These are phyloP conservation scores for Alternaria alternata DNA, from an alignment of 2,329 filamentous ascomycete species.

Conservation along the genomic window DNA sequence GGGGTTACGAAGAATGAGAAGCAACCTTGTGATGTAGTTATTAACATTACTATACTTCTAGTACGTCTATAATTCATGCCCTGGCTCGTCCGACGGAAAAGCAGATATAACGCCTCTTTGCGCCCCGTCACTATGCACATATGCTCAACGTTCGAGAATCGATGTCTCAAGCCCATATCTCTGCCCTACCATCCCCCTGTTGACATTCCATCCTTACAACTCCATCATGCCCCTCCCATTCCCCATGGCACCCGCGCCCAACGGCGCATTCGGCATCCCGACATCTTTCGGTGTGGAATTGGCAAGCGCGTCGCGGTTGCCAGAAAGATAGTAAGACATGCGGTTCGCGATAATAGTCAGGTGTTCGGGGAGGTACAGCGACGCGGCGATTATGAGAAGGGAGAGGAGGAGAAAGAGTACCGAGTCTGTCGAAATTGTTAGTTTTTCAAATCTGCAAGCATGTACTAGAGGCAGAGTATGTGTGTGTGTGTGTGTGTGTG, in stretches of 20 bases:
- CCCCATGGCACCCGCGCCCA: slow-evolving; percentile 16
- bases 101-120: too few relatives aligned
- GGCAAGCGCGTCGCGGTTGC: slow-evolving; percentile 65
- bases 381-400: slow-evolving; percentile 84
- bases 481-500: not conserved
- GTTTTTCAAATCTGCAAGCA: not conserved
- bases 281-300: slow-evolving; percentile 23
- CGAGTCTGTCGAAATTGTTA: slow-evolving; percentile 68
- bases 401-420: slow-evolving; percentile 89
- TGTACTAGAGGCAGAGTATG: not conserved
- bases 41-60: too few relatives aligned
- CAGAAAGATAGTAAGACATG: slow-evolving; percentile 93
- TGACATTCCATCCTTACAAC: slow-evolving; percentile 10
- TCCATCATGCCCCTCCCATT: slow-evolving; percentile 35
- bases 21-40: too few relatives aligned
- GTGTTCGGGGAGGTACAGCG: slow-evolving; percentile 94
- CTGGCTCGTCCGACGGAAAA: too few relatives aligned
- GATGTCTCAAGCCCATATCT: too few relatives aligned
- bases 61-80: too few relatives aligned
- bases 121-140: too few relatives aligned
- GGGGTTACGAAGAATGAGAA: too few relatives aligned
- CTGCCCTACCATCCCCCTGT: too few relatives aligned
- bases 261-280: slow-evolving; percentile 16
- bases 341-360: slow-evolving; percentile 81
- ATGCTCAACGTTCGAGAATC: too few relatives aligned